Evolutionary conservation across 768 basidiomycete genomes (phyloP), one percentile per base, ranked within the genome.

Genomic region (Filobasidium floriforme): DNA sequence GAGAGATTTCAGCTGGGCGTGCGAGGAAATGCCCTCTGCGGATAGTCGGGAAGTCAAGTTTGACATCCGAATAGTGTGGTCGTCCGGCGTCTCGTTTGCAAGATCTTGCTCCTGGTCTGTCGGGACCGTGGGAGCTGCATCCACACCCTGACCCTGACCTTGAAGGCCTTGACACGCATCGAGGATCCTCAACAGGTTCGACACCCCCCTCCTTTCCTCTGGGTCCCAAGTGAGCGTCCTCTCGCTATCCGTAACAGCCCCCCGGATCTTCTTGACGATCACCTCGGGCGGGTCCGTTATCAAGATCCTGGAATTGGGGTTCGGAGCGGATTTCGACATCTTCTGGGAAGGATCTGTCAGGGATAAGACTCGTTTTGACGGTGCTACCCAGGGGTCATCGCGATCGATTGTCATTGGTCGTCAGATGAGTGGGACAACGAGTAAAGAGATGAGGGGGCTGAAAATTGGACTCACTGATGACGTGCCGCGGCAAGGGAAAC

Each of bases 301-400:
- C 63, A 90, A 83, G 73, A 97, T 91, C 28, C 92, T 88, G 0
- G 92, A 93, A 18, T 84, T 79, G 0, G 84, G 66, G 74, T 90
- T 86, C 0, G 87, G 87, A 0, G 90, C 83, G 0, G 93, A 97
- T 77, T 97, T 97, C 41, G 93, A 96, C 92, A 98, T 98, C 76
- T 97, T 98, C 3, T 87, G 84, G 0, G 82, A 81, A 0, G 92
- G 89, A 75, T 92, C 89, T 65, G 85, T 86, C 19, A 98, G 85
- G 1, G 92, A 93, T 28, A 94, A 84, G 19, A 97, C 83, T 7
- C 92, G 86, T 75, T 85, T 87, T 10, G 89, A 86, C 0, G 87
- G 84, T 0, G 90, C 92, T 97, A 68, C 61, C 10, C 19, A 24
- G 7, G 60, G 0, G 1, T 19, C 0, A 7, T n/a, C 26, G 52